Conservation (phyloP, 2,329 filamentous ascomycete genomes). For the Akanthomyces muscarius region DNA sequence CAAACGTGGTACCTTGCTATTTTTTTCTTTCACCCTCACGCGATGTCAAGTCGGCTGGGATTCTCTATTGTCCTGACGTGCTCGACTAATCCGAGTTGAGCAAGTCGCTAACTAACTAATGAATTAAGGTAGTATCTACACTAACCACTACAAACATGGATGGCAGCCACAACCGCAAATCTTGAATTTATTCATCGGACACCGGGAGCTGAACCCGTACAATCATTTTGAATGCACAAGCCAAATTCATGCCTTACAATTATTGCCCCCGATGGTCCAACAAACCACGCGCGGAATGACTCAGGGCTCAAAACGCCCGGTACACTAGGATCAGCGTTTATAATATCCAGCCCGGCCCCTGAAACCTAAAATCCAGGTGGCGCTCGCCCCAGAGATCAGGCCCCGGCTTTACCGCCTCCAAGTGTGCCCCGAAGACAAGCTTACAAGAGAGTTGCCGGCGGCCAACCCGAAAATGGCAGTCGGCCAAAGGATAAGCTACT, state of each 20-base stretch:
- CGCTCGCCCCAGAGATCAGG: not conserved
- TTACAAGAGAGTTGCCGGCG: not conserved
- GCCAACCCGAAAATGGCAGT: slow-evolving; percentile 8
- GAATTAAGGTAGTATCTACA: not conserved
- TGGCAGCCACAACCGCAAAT: slow-evolving; percentile 2
- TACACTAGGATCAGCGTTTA: not conserved
- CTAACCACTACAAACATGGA: not conserved
- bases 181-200: not conserved
- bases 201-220: too few relatives aligned
- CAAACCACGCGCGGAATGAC: not conserved
- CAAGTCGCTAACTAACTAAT: not conserved
- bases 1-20: not conserved
- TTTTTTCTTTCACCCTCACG: not conserved
- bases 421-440: not conserved
- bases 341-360: not conserved
- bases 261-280: not conserved
- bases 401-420: not conserved
- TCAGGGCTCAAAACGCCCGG: not conserved
- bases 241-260: not conserved
- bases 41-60: not conserved
- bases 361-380: not conserved
- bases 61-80: not conserved
- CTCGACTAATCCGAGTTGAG: slow-evolving; percentile 5
- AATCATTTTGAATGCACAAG: not conserved
- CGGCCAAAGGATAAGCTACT: not conserved